These are phyloP conservation scores for Apophysomyces variabilis DNA, from an alignment of 371 early-diverging fungal genomes.

Conservation along the genomic window DNA sequence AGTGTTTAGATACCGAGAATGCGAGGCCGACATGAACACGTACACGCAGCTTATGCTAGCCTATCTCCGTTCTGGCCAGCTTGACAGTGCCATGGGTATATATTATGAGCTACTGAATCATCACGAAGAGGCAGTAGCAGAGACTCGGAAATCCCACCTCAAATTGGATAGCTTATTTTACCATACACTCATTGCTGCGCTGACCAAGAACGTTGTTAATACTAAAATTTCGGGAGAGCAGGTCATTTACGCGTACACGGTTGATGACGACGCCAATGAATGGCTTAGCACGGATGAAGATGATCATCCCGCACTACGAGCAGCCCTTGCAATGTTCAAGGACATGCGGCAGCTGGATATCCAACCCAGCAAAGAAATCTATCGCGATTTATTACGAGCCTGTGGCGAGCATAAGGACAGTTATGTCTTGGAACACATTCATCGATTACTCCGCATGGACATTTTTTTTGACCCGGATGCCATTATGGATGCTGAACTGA, in stretches of 20 bases:
- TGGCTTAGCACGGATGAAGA: slow-evolving; percentile 9
- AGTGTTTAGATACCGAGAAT: slow-evolving; percentile 29
- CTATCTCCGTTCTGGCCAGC: slow-evolving; percentile 28
- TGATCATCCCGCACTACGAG: slow-evolving; percentile 14
- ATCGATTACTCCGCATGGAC: slow-evolving; percentile 38
- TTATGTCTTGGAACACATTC: slow-evolving; percentile 31
- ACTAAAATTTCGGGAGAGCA: slow-evolving; percentile 10
- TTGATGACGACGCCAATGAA: slow-evolving; percentile 26
- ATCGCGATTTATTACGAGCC: slow-evolving; percentile 34
- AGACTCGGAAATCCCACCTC: not conserved
- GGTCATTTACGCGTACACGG: slow-evolving; percentile 23
- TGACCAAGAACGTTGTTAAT: not conserved
- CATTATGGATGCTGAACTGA: slow-evolving; percentile 37
- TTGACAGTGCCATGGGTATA: slow-evolving; percentile 32
- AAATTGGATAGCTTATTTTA: slow-evolving; percentile 36
- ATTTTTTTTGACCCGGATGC: slow-evolving; percentile 39
- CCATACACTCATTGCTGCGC: slow-evolving; percentile 24
- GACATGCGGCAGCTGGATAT: slow-evolving; percentile 39
- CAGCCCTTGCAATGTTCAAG: slow-evolving; percentile 32
- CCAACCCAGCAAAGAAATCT: slow-evolving; percentile 31
- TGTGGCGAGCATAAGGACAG: slow-evolving; percentile 30
- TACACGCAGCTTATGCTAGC: slow-evolving; percentile 34
- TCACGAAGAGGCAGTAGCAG: slow-evolving; percentile 16
- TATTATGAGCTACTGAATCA: slow-evolving; percentile 31
- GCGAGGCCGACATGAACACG: slow-evolving; percentile 28